Conservation (phyloP, 352 stramenopile species). For the Halophytophthora batemanensis region DNA sequence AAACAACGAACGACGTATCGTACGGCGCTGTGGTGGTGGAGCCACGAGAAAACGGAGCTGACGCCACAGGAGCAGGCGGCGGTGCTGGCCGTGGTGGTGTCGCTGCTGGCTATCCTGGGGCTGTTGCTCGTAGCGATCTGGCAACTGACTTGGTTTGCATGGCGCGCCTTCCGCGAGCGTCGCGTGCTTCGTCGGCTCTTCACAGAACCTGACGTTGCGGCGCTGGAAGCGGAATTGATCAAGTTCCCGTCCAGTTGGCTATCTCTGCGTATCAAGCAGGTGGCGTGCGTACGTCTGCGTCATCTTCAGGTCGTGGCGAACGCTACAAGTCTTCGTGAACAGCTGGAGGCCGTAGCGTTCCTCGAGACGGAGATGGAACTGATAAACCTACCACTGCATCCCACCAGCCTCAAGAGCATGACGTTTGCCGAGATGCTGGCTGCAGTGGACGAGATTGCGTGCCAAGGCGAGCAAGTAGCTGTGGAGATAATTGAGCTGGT, state of each 20-base stretch:
- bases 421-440: slow-evolving; percentile 61
- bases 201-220: slow-evolving; percentile 13
- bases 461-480: slow-evolving; percentile 48
- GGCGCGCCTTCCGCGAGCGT: slow-evolving; percentile 40
- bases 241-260: slow-evolving; percentile 29
- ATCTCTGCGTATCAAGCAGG: slow-evolving; percentile 43
- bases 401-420: slow-evolving; percentile 42
- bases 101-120: slow-evolving; percentile 32
- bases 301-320: slow-evolving; percentile 42
- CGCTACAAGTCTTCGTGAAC: slow-evolving; percentile 29
- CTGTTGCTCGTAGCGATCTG: slow-evolving; percentile 33
- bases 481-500: slow-evolving; percentile 46
- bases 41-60: slow-evolving; percentile 42
- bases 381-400: slow-evolving; percentile 29
- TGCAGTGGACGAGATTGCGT: slow-evolving; percentile 50
- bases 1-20: slow-evolving; percentile 23
- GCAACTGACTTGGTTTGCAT: slow-evolving; percentile 41
- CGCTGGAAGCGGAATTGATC: slow-evolving; percentile 29
- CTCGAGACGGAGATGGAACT: slow-evolving; percentile 38
- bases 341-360: slow-evolving; percentile 39
- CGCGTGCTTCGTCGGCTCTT: slow-evolving; percentile 44
- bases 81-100: slow-evolving; percentile 55
- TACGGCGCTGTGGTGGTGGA: slow-evolving; percentile 47
- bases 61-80: slow-evolving; percentile 54
- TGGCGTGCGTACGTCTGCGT: slow-evolving; percentile 41